Evolutionary conservation across 2,329 filamentous ascomycete species (phyloP).

Genomic region (Colletotrichum sp.): DNA sequence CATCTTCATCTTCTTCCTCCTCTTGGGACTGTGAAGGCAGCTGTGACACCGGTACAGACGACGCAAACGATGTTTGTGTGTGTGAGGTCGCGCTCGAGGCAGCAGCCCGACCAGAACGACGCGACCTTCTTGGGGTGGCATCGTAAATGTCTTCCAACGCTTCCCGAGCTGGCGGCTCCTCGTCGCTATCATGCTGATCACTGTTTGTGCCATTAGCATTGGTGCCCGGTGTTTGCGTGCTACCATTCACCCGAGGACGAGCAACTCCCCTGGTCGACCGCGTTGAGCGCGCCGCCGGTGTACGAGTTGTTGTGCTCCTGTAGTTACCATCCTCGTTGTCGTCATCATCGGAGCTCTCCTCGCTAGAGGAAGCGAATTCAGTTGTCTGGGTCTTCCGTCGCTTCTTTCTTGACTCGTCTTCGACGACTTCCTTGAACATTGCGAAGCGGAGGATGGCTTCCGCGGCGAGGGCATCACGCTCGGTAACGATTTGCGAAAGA

Average conservation of each 20-base stretch:
- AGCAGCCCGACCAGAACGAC: conserved; percentile 33
- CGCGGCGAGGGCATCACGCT: conserved; percentile 85
- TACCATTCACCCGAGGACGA: conserved; percentile 34
- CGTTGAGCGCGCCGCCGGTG: conserved; percentile 38
- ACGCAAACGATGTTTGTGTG: conserved; percentile 72
- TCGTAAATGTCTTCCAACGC: conserved; percentile 48
- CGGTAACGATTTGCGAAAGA: conserved; percentile 85
- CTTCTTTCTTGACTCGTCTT: conserved; percentile 81
- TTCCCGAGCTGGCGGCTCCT: conserved; percentile 36
- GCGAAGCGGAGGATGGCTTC: conserved; percentile 93
- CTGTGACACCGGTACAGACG: conserved; percentile 80
- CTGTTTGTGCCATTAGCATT: conserved; percentile 31
- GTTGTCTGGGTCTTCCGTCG: conserved; percentile 72
- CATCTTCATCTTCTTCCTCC: conserved; percentile 46
- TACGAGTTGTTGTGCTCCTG: conserved; percentile 25
- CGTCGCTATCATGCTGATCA: conserved; percentile 52
- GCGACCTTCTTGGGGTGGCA: conserved; percentile 48
- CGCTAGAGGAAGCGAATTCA: conserved; percentile 63
- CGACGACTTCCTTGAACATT: conserved; percentile 93
- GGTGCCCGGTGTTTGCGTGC: conserved; percentile 28
- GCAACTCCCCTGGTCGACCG: conserved; percentile 34
- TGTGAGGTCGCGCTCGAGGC: conserved; percentile 43
- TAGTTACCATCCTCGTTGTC: conserved; percentile 62
- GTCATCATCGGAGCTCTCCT: conserved; percentile 65
- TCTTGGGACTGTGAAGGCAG: conserved; percentile 52